Evolutionary conservation across 495 filamentous ascomycete genomes (phyloP), one percentile per base, ranked within the genome.

Genomic region (Clohesyomyces aquaticus): DNA sequence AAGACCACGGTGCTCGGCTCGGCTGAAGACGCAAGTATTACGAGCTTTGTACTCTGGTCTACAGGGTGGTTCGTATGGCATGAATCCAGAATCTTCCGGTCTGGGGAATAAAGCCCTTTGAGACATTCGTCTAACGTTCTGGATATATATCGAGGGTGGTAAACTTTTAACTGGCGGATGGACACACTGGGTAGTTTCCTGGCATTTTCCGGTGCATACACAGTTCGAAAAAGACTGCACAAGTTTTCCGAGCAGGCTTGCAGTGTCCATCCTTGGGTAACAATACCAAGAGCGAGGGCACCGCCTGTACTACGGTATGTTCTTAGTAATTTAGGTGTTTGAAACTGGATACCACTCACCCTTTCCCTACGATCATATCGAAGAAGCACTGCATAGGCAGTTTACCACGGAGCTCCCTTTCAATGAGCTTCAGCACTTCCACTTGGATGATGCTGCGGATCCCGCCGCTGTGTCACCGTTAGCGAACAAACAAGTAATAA

Each of bases 291-390:
- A 51, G 64, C 57, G 1, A 67, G 18, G 1, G 61, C 52, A 18
- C 58, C 64, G 6, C 64, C 64, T 19, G 64, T 67, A 8, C 64
- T 67, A 18, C 16, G 12, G 1, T 10, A 4, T 9, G 19, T 29
- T 32, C 14, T 55, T 1, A 28, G 2, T 51, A 18, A 51, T 38
- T 21, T 50, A 27, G 6, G 23, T 4, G 11, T 1, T 29, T n/a
- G 26, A 6, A 12, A 3, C 22, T 2, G 6, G 19, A 25, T n/a
- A 14, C 4, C 19, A 56, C 51, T 51, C 25, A 67, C 64, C 64
- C 59, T 58, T 61, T 47, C 10, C 64, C 64, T 56, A 67, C 49
- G 4, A 67, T 60, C 57, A 67, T 61, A 27, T 67, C 64, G 48
- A 67, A 67, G 28, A 67, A 58, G 10, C 25, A 51, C 26, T 62